Conservation (phyloP, 73 alveolate genomes). For the Paramecium sexaurelia region DNA sequence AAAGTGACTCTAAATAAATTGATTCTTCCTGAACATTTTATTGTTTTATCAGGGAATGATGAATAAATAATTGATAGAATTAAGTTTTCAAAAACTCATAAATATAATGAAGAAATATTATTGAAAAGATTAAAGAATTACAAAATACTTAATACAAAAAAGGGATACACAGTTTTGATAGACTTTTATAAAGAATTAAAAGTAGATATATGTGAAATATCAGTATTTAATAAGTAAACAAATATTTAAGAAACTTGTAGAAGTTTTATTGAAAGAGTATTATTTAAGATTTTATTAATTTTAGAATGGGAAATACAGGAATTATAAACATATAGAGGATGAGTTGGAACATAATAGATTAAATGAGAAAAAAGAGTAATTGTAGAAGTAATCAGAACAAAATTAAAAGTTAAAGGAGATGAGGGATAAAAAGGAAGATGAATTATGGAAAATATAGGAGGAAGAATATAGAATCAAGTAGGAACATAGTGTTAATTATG, state of each 20-base stretch:
- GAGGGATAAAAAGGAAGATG: constrained; percentile 57
- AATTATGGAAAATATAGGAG: constrained; percentile 52
- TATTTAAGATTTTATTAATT: background rate
- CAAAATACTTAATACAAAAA: constrained; percentile 11
- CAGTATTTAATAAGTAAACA: constrained; percentile 16
- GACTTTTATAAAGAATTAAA: constrained; percentile 58
- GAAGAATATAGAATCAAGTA: constrained; percentile 62
- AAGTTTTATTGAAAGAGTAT: constrained; percentile 66
- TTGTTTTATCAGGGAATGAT: constrained; percentile 34
- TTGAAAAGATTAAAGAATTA: constrained; percentile 39
- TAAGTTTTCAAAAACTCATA: background rate
- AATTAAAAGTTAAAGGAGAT: constrained; percentile 22
- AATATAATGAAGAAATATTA: constrained; percentile 50
- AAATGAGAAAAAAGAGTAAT: background rate
- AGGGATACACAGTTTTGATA: constrained; percentile 53
- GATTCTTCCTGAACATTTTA: constrained; percentile 37
- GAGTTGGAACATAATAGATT: constrained; percentile 32
- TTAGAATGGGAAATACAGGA: constrained; percentile 63
- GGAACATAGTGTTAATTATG: constrained; percentile 58
- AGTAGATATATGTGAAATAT: constrained; percentile 1
- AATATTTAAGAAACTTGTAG: constrained; percentile 31
- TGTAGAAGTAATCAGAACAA: background rate
- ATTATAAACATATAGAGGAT: constrained; percentile 21
- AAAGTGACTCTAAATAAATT: background rate
- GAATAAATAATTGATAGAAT: constrained; percentile 56